phyloP scores from a whole-genome alignment of 2,329 filamentous ascomycete genomes.

The Trichoderma lentiforme region DNA sequence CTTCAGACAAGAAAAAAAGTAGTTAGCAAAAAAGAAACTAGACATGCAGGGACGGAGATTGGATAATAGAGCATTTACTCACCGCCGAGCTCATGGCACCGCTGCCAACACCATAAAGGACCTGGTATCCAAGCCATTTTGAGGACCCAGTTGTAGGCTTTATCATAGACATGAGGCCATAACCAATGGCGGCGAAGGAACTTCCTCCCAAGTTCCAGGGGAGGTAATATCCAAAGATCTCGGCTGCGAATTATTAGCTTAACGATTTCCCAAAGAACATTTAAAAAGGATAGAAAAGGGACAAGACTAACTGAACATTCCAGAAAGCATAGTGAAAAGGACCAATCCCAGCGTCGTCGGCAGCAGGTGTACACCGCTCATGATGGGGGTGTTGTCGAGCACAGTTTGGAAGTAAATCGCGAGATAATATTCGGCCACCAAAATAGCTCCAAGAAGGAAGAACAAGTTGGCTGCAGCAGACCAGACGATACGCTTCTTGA shows the following conservation, averaged over 20 bases:
- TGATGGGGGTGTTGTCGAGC: constrained; percentile 31
- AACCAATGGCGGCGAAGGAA: constrained; percentile 30
- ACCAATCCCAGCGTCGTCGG: constrained; percentile 30
- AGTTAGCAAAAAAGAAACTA: background rate
- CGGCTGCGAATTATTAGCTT: constrained; percentile 38
- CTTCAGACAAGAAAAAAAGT: background rate
- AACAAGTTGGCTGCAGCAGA: background rate
- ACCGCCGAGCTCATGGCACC: constrained; percentile 43
- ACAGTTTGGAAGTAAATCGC: constrained; percentile 52
- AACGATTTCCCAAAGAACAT: too few species aligned
- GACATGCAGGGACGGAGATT: background rate
- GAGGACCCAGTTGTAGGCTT: constrained; percentile 19
- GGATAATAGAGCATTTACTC: background rate
- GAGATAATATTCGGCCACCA: constrained; percentile 38
- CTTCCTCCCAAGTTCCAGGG: constrained; percentile 26
- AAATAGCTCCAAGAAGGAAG: background rate
- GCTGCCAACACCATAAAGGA: constrained; percentile 42
- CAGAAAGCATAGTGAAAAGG: constrained; percentile 27
- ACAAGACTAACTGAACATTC: constrained; percentile 26
- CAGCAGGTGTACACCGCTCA: constrained; percentile 28
- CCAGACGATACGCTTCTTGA: constrained; percentile 30
- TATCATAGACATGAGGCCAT: constrained; percentile 42
- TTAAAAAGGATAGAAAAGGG: background rate
- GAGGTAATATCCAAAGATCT: constrained; percentile 37
- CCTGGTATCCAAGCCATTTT: constrained; percentile 32